Percentiles rank a stretch among this genome's conserved stretches.
These are phyloP conservation scores for Leccinum ponderosum DNA, from an alignment of 1,284 basidiomycete species.

Conservation along the genomic window DNA sequence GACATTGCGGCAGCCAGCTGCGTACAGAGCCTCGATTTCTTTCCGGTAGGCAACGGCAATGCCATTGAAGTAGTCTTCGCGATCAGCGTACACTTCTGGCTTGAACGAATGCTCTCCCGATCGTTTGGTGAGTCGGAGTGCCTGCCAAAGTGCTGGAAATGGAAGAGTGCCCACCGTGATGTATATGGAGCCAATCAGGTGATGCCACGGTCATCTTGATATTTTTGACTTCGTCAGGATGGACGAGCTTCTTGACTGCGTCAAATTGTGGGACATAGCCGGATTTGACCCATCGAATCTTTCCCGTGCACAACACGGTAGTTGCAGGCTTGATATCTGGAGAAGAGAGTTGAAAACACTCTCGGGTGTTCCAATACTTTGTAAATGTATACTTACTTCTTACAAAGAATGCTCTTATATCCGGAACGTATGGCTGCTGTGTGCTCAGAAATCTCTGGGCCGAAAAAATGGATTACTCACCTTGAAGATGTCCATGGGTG, in stretches of 20 bases:
- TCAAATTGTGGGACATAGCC: conserved; percentile 66
- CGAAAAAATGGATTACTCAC: neutral
- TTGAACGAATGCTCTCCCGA: conserved; percentile 24
- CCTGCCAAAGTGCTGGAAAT: neutral
- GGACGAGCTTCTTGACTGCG: conserved; percentile 53
- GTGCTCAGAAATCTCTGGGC: neutral
- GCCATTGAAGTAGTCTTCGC: conserved; percentile 76
- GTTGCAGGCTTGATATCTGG: conserved; percentile 45
- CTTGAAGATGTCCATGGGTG: conserved; percentile 22
- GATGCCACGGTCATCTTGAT: conserved; percentile 76
- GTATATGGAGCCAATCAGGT: conserved; percentile 77
- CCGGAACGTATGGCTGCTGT: conserved; percentile 35
- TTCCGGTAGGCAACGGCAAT: conserved; percentile 69
- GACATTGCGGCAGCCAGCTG: conserved; percentile 70
- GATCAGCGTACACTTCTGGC: conserved; percentile 16
- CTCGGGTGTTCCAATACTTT: conserved; percentile 20
- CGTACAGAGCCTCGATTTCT: conserved; percentile 73
- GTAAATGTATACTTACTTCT: conserved; percentile 42
- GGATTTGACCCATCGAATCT: conserved; percentile 62
- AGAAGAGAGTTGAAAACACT: conserved; percentile 35
- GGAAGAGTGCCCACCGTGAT: conserved; percentile 46
- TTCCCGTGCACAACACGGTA: conserved; percentile 55
- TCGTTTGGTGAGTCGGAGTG: neutral
- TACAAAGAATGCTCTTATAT: conserved; percentile 56
- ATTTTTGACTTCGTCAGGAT: conserved; percentile 59